These are phyloP conservation scores for Saturnispora besseyi DNA, from an alignment of 805 yeast species.

Conservation along the genomic window DNA sequence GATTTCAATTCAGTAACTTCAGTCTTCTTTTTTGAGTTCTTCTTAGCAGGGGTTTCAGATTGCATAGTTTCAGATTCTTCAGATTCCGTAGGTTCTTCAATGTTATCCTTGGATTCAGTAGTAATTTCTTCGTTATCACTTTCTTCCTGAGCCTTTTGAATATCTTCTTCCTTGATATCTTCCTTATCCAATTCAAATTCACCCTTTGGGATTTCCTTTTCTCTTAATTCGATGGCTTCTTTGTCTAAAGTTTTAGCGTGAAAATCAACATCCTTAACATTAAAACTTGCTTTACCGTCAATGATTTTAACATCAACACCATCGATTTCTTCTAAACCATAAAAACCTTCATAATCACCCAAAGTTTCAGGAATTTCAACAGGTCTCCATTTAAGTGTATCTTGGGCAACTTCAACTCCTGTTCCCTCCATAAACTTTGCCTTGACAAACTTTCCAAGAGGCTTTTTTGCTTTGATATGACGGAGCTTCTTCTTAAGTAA, in stretches of 20 bases:
- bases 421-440: not conserved
- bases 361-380: slow-evolving; percentile 77
- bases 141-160: slow-evolving; percentile 15
- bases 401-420: slow-evolving; percentile 29
- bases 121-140: slow-evolving; percentile 4
- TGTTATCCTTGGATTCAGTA: not conserved
- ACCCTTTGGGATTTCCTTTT: slow-evolving; percentile 19
- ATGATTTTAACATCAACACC: slow-evolving; percentile 79
- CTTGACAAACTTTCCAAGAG: slow-evolving; percentile 4
- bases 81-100: no score
- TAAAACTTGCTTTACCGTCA: slow-evolving; percentile 57
- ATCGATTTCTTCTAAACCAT: slow-evolving; percentile 88
- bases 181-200: slow-evolving; percentile 17
- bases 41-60: not conserved
- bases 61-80: no score
- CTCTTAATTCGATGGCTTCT: slow-evolving; percentile 20
- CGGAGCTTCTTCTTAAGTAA: slow-evolving; percentile 4
- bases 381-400: slow-evolving; percentile 62
- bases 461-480: not conserved
- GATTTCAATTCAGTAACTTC: slow-evolving; percentile 6
- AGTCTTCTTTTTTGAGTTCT: slow-evolving; percentile 9
- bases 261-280: slow-evolving; percentile 30
- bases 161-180: slow-evolving; percentile 17
- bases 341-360: slow-evolving; percentile 84
- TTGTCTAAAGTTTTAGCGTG: slow-evolving; percentile 9